Base-by-base conservation (phyloP, 2,329 filamentous ascomycete species). In the Pseudocercospora fijiensis region DNA sequence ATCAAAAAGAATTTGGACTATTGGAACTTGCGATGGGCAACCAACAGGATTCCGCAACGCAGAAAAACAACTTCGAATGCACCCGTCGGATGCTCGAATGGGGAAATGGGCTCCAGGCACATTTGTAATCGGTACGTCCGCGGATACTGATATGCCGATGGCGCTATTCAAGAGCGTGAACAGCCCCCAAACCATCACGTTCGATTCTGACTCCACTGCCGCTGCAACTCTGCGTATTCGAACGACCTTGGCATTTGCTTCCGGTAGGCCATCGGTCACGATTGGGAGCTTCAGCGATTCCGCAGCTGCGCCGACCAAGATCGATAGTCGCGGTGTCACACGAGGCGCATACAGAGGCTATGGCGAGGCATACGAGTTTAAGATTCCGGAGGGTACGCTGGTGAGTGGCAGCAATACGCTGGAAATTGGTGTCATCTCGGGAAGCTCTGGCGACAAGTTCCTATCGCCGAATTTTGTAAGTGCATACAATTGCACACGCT, bases 51-150 rank as follows among this genome's bases (percentile, higher is more conserved):
- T 90, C 79, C 82, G 83, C 67, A 90, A 90, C 72, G 87, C 87
- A 13, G 86, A 83, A 60, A 88, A 88, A 70, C 84, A 88, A 72
- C 81, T 86, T 13, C 82, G 86, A 58, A 90, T 90, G 87, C 88
- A 90, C 72, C 88, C 87, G 2, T 85, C 84, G 3, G 88, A 70
- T 30, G 53, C 47, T 13, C 61, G 65, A 1, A 67, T 67, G 65
- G 45, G 27, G 2, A 20, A 52, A 2, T 67, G 65, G 65, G 51
- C 56, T 11, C 62, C 62, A 4, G 52, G 57, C 11, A 62, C 62
- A 0, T 67, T 64, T 27, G 53, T 52, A 7, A 59, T 67, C 22
- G 59, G 59, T 13, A 57, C 53, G 3, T 62, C 62, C 0, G 30
- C 51, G 5, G 57, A 59, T 22, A 51, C 57, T 7, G 52, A 60